Evolutionary conservation across 106 monocot genomes (phyloP), one percentile per base, ranked within the genome.

Genomic region (Dendrobium officinale): DNA sequence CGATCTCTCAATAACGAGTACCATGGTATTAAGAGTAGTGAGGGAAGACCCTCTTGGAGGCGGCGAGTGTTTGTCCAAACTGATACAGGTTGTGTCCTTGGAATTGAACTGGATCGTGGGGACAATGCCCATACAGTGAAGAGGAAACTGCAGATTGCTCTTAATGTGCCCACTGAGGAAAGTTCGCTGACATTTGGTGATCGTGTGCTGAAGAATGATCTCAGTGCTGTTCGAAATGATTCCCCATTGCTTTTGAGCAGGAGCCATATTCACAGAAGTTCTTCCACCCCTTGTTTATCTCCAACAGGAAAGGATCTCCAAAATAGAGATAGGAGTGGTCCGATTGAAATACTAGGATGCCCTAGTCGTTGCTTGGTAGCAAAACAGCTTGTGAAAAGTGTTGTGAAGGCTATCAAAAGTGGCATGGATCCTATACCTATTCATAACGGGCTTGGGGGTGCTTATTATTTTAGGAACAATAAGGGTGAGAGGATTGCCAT

Each of bases 171-270:
- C 7, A 90, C 91, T 1, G 96, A 93, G 29, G 91, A 91, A 79
- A 93, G 89, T 82, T 91, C 91, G 9, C 89, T 96, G 5, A 93
- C 93, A 0, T 93, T 82, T 40, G 96, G 96, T 18, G 96, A 96
- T 58, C 85, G 76, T 42, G 91, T 93, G 33, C 75, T 96, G 67
- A 91, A 91, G 80, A 88, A 91, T 84, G 96, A 93, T 80, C 86
- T 93, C 6, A 88, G 86, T 79, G 83, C 55, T 20, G 77, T 93
- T 51, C 89, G 91, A 31, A 88, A 91, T 79, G 96, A 96, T 67
- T 89, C 93, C 6, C 93, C 96, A 2, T 83, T 96, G 22, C 91
- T 93, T 42, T 88, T 96, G 18, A 96, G 85, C 15, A 88, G 89
- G 78, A 93, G 74, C 27, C 67, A 67, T 3, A 58, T 90, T 72